Evolutionary conservation across 257 asterid species (phyloP), one percentile per base, ranked within the genome.

Genomic region (Thymus mandschuricus): DNA sequence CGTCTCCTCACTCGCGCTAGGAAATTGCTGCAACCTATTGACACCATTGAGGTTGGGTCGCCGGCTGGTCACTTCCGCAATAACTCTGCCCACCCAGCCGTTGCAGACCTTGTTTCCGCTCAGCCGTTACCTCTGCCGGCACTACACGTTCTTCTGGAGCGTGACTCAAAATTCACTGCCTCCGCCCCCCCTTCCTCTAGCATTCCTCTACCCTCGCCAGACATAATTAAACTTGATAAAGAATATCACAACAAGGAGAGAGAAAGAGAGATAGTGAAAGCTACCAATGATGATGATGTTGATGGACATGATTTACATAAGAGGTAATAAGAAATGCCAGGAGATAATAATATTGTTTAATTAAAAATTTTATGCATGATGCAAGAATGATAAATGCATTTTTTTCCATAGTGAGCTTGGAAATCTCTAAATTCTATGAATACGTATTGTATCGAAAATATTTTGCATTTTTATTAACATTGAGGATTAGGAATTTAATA

Each of bases 91-190:
- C 60, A 61, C 58, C 13, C 62, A 21, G 35, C 68, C 51, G 33
- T 58, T 60, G 54, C 64, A 84, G 0, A 67, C 28, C 28, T 78
- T 1, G 82, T 77, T 46, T 73, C 76, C 7, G 92, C 96, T 38
- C 88, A 69, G 81, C 97, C 97, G 68, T 82, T 89, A 35, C 97
- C 97, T 35, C 34, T 82, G 75, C 96, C 97, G 33, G 96, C 89
- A 59, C 77, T 79, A 71, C 84, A 80, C 38, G 69, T 62, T n/a
- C 54, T 84, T 71, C 70, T 85, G 43, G 84, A 83, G 43, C 82
- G 68, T 4, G 95, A 82, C 31, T 55, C 76, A 9, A 84, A 76
- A 68, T 72, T 54, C 69, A 63, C 85, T 3, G 28, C 82, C 33
- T 30, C 85, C 11, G 11, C 43, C 70, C 11, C 86, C 10, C 28